These are phyloP conservation scores for Inonotus obliquus DNA, from an alignment of 1,284 basidiomycete species.

Conservation along the genomic window DNA sequence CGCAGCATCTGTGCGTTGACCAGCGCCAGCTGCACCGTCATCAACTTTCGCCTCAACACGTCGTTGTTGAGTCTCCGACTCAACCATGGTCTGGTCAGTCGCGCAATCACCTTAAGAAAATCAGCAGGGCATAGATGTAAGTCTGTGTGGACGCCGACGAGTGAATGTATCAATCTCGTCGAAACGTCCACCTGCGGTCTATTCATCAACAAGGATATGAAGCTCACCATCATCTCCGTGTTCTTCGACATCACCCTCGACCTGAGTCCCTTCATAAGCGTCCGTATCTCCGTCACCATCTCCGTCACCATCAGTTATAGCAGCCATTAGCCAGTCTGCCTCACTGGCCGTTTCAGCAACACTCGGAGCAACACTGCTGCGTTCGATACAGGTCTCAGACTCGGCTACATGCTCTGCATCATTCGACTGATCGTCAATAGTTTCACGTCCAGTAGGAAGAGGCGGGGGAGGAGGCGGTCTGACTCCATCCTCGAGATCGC, in stretches of 20 bases:
- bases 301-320: conserved; percentile 52
- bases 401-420: background rate
- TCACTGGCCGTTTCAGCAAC: conserved; percentile 55
- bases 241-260: conserved; percentile 30
- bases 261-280: conserved; percentile 35
- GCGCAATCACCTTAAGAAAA: conserved; percentile 40
- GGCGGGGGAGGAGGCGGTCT: conserved; percentile 58
- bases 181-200: conserved; percentile 27
- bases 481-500: conserved; percentile 65
- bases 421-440: conserved; percentile 6
- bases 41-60: conserved; percentile 16
- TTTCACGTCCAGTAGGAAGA: conserved; percentile 26
- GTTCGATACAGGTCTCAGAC: conserved; percentile 33
- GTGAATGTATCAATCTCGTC: conserved; percentile 16
- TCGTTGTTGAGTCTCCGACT: conserved; percentile 18
- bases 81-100: conserved; percentile 26
- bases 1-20: conserved; percentile 16
- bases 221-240: conserved; percentile 41
- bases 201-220: conserved; percentile 31
- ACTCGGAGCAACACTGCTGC: conserved; percentile 62
- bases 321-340: conserved; percentile 80
- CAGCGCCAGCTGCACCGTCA: conserved; percentile 15
- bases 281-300: conserved; percentile 38
- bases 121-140: conserved; percentile 40
- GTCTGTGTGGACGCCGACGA: conserved; percentile 41